A percentile compares a stretch with the other conserved stretches of the same genome.
These are phyloP conservation scores for Caryopteris hybrid DNA, from an alignment of 305 asterid species.

Conservation along the genomic window DNA sequence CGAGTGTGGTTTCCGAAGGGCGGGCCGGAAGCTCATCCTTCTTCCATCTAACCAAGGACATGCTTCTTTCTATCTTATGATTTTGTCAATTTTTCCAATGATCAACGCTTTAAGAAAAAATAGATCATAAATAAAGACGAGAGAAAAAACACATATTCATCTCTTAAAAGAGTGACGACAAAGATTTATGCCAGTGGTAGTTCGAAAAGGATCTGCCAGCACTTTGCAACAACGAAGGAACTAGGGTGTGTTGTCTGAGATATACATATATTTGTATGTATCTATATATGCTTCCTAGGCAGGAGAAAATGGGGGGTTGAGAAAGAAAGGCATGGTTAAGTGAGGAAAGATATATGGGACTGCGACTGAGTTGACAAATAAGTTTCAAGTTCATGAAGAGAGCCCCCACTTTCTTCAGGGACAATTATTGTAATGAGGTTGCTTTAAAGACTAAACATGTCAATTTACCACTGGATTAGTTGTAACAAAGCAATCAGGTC, in stretches of 20 bases:
- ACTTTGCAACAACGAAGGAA: constrained; percentile 24
- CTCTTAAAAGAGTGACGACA: constrained; percentile 11
- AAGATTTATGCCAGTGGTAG: constrained; percentile 3
- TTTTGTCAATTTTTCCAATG: no score
- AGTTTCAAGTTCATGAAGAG: not conserved
- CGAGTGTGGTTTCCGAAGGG: constrained; percentile 42
- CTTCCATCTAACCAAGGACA: constrained; percentile 31
- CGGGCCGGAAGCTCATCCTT: constrained; percentile 13
- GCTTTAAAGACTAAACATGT: constrained; percentile 33
- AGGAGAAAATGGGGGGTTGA: constrained; percentile 12
- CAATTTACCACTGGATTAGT: constrained; percentile 16
- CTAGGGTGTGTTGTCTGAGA: constrained; percentile 23
- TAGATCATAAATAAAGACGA: constrained; percentile 2
- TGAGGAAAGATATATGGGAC: not conserved
- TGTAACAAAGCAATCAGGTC: constrained; percentile 41
- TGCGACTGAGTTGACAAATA: constrained; percentile 35
- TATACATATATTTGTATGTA: no score
- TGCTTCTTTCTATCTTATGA: no score
- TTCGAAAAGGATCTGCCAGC: constrained; percentile 39
- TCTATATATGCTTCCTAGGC: constrained; percentile 18
- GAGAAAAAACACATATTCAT: constrained; percentile 20
- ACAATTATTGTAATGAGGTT: constrained; percentile 37
- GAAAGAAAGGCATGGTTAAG: not conserved
- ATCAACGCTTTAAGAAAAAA: not conserved
- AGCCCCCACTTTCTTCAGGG: constrained; percentile 31